Base-by-base conservation (phyloP, 345 rosid species). In the Anastatica hierochuntica region DNA sequence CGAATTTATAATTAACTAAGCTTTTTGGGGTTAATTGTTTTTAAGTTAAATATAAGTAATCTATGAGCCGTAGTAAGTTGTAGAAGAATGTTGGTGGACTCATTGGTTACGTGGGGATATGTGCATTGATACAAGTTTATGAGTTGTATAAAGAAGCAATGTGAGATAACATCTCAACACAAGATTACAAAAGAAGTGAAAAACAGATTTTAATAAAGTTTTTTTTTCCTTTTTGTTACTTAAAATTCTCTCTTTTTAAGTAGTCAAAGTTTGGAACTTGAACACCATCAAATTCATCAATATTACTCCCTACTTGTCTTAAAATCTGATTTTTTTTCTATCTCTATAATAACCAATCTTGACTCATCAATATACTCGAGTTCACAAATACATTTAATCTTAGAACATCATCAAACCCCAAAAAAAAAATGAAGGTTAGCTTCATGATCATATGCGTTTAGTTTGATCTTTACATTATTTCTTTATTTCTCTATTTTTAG, bases 251-350 rank as follows among this genome's bases (percentile, higher is more conserved):
- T 21, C 24, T 57, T 44, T 44, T 31, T 45, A 59, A 46, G 51
- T 17, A 35, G 16, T 37, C 65, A 2, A 21, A 53, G 73, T 72
- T 77, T 71, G 88, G 78, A 79, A 84, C 80, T 82, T 80, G 95
- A 78, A 77, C 76, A 75, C 43, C n/a, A n/a, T 47, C 61, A n/a
- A n/a, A n/a, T 51, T 17, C 35, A 20, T 42, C 16, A 69, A 43
- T 53, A 10, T 43, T 38, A 21, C 60, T 30, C 53, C 66, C 66
- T 49, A 57, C 29, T 64, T 65, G 70, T 9, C 53, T 24, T 37
- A 19, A 43, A 41, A 26, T 16, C 39, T 42, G 7, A 16, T 45
- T 39, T 17, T 50, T 7, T 45, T 6, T 20, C 23, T 31, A 8
- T 26, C 30, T 66, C 38, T 52, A 52, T 66, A 30, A 37, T 44